Conservation (phyloP, 768 basidiomycete genomes). For the Pleurotus citrinopileatus region DNA sequence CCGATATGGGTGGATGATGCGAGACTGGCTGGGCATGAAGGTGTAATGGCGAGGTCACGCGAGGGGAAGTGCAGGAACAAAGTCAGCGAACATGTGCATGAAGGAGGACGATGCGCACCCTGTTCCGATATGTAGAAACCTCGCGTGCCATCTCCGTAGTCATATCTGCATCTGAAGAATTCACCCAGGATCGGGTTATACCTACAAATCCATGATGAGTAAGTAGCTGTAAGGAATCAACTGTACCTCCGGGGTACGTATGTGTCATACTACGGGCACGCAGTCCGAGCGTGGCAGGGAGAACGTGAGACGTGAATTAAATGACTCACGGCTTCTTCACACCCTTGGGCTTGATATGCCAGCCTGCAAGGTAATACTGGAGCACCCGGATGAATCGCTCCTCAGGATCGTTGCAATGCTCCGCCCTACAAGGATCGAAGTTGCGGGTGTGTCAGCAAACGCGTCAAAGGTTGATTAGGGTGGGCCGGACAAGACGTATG, state of each 20-base stretch:
- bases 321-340: conserved; percentile 94
- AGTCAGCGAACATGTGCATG: too few relatives aligned
- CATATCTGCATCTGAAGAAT: conserved; percentile 95
- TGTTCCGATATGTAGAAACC: conserved; percentile 98
- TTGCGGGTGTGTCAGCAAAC: conserved; percentile 4
- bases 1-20: conserved; percentile 91
- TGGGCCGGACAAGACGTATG: neutral
- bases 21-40: conserved; percentile 59
- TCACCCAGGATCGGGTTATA: conserved; percentile 98
- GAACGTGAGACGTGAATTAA: conserved; percentile 7
- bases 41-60: conserved; percentile 84
- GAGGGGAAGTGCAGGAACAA: conserved; percentile 88
- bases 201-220: conserved; percentile 32
- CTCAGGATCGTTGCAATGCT: conserved; percentile 75
- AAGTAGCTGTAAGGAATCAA: neutral
- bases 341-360: conserved; percentile 99
- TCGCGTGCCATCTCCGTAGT: conserved; percentile 85
- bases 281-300: neutral
- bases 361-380: conserved; percentile 95
- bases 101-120: conserved; percentile 94
- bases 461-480: conserved; percentile 5
- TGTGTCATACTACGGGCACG: neutral
- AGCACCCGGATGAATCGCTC: conserved; percentile 90
- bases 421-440: conserved; percentile 52
- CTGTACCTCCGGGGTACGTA: too few relatives aligned